A percentile compares a stretch with the other conserved stretches of the same genome.
These are phyloP conservation scores for Dimargaris cristalligena DNA, from an alignment of 192 early-diverging fungal species.

Conservation along the genomic window DNA sequence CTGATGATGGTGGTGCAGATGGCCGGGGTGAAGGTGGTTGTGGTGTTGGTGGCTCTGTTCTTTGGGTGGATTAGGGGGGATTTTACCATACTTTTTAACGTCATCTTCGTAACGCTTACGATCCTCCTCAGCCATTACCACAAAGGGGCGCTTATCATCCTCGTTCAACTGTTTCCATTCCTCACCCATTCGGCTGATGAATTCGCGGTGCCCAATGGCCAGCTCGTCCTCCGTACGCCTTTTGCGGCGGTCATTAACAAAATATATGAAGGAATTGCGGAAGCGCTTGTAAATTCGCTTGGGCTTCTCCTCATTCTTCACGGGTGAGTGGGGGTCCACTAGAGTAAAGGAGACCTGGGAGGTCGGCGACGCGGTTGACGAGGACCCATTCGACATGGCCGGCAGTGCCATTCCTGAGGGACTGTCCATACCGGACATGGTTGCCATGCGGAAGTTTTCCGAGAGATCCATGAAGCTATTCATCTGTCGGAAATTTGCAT, in stretches of 20 bases:
- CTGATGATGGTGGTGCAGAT: background rate
- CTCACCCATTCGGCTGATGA: constrained; percentile 16
- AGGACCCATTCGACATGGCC: constrained; percentile 2
- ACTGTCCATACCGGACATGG: background rate
- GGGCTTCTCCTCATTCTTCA: constrained; percentile 11
- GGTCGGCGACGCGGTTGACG: constrained; percentile 6
- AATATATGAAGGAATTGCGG: constrained; percentile 30
- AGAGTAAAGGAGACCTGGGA: constrained; percentile 15
- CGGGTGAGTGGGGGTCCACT: background rate
- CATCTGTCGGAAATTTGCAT: no score
- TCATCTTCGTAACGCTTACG: constrained; percentile 18
- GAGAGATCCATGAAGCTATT: background rate
- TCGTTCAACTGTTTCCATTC: constrained; percentile 22
- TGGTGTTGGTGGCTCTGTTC: background rate
- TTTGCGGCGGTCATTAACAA: constrained; percentile 27
- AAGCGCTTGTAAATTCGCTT: constrained; percentile 24
- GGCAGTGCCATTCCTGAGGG: constrained; percentile 9
- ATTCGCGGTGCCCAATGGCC: constrained; percentile 25
- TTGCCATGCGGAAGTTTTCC: background rate
- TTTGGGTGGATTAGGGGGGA: constrained; percentile 2
- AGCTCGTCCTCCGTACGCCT: constrained; percentile 18
- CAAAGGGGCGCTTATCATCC: constrained; percentile 18
- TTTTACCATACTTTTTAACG: constrained; percentile 15
- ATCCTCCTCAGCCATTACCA: constrained; percentile 9
- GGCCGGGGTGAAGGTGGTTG: background rate